Evolutionary conservation across 2,329 filamentous ascomycete species (phyloP), one percentile per base, ranked within the genome.

Genomic region (Tolypocladium capitatum): DNA sequence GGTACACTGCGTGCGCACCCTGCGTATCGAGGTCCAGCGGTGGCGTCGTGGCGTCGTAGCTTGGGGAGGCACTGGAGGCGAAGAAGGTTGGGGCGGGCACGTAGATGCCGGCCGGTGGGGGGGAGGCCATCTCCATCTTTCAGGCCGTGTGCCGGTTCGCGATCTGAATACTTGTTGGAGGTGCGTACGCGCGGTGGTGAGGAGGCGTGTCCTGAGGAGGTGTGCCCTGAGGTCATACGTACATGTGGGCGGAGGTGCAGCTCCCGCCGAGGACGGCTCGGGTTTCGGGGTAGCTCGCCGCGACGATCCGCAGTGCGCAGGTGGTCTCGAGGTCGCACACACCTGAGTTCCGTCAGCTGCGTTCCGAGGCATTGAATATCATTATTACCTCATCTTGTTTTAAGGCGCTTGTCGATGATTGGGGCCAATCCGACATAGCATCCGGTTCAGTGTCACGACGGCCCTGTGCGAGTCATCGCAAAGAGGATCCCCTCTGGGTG

Each of bases 51-150:
- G 68, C 55, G 43, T 69, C 63, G 50, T 70, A 71, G 43, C 66
- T 59, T 30, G 70, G 59, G 5, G 68, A 57, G 43, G 58, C 68
- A 55, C 63, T 71, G 30, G 56, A 48, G 35, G 53, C 71, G 68
- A 81, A 83, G 68, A 84, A 83, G 45, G 80, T 83, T 6, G 80
- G 80, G 40, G 80, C 71, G 40, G 76, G 76, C 49, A 80, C 76
- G 57, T 75, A 79, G 55, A 80, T 72, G 52, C 76, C 76, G 43
- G 71, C 68, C 41, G 71, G 69, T 28, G 75, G 74, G 36, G 75
- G 75, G 51, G 63, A 42, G 11, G 44, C 42, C 49, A 48, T 48
- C 20, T 32, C 33, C 20, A 4, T 16, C 10, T 24, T 21, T 32
- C 24, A 14, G 6, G 21, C 14, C 18, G 38, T n/a, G 24, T 11